Evolutionary conservation across 1,284 basidiomycete species (phyloP), one percentile per base, ranked within the genome.

Genomic region (Heterobasidion irregulare): DNA sequence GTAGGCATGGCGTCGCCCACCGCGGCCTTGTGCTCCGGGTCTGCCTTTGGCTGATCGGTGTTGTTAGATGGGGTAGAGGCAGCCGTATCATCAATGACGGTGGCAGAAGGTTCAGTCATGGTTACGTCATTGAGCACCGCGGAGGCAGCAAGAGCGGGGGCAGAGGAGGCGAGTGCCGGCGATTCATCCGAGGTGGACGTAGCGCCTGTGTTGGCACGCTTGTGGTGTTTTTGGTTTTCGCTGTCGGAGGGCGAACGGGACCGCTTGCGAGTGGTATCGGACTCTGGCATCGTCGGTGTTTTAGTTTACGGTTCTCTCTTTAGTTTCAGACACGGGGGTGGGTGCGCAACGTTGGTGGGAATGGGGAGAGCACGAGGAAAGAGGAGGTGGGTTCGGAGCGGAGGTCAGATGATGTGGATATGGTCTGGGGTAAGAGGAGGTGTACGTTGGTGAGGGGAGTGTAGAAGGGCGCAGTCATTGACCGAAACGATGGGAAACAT

Each of bases 201-300:
- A 66, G 75, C 75, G 75, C 86, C 89, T 61, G 86, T 91, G 68
- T 92, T 91, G 70, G 84, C 78, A 70, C 89, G 84, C 75, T 92
- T 92, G 71, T 85, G 76, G 61, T 80, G 78, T 73, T 89, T 88
- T 64, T 83, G 83, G 65, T 84, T 77, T 65, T 89, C 89, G 68
- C 75, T 79, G 73, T 91, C 88, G 65, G 88, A 90, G 56, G 88
- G 84, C 56, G 89, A 91, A 68, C 88, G 86, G 62, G 89, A 92
- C 64, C 89, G 83, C 73, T 92, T 91, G 72, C 89, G 84, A 68
- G 76, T 88, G 62, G 78, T 77, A 74, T 90, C 88, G 76, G 79
- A 77, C 77, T 86, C 86, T 86, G 84, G 82, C 84, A 87, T 88
- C 70, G 77, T 80, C 77, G 76, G 60, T 58, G 61, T 72, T 75